Percentiles rank a stretch among this genome's conserved stretches.
Conservation (phyloP, 306 rosid species). For the Vigna radiata region DNA sequence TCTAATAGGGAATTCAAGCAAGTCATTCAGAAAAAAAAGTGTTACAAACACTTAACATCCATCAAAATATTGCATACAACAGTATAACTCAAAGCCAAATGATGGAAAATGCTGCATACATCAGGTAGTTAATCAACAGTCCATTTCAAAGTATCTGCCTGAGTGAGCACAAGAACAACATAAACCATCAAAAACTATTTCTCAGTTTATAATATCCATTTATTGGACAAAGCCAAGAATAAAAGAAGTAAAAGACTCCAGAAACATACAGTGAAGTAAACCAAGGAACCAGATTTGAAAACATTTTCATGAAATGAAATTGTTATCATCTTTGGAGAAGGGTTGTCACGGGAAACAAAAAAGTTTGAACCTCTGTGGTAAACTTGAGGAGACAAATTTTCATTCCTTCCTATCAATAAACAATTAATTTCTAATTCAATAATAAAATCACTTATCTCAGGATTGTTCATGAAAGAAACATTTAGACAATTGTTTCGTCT, state of each 20-base stretch:
- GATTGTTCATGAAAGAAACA: too few species aligned
- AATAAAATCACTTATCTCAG: too few species aligned
- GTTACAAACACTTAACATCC: too few species aligned
- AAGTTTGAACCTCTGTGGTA: too few species aligned
- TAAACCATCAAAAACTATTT: slow-evolving; percentile 36
- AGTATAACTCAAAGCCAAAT: too few species aligned
- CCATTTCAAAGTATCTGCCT: slow-evolving; percentile 68
- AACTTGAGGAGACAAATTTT: too few species aligned
- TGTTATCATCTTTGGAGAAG: slow-evolving; percentile 65
- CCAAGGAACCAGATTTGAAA: slow-evolving; percentile 68
- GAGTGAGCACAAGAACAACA: slow-evolving; percentile 37
- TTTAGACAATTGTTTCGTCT: too few species aligned
- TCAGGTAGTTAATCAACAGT: slow-evolving; percentile 60
- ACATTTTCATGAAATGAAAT: slow-evolving; percentile 77
- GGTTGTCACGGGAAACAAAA: slow-evolving; percentile 26
- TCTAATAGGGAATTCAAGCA: too few species aligned
- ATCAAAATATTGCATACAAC: too few species aligned
- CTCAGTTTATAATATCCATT: slow-evolving; percentile 4
- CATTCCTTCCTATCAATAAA: too few species aligned
- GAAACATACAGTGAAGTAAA: slow-evolving; percentile 69
- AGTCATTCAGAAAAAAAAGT: too few species aligned
- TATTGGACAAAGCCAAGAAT: slow-evolving; percentile 17
- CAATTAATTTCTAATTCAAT: too few species aligned
- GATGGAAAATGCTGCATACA: background rate
- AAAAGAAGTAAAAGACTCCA: slow-evolving; percentile 8